These are phyloP conservation scores for Colletotrichum filicis DNA, from an alignment of 2,329 filamentous ascomycete species.

Conservation along the genomic window DNA sequence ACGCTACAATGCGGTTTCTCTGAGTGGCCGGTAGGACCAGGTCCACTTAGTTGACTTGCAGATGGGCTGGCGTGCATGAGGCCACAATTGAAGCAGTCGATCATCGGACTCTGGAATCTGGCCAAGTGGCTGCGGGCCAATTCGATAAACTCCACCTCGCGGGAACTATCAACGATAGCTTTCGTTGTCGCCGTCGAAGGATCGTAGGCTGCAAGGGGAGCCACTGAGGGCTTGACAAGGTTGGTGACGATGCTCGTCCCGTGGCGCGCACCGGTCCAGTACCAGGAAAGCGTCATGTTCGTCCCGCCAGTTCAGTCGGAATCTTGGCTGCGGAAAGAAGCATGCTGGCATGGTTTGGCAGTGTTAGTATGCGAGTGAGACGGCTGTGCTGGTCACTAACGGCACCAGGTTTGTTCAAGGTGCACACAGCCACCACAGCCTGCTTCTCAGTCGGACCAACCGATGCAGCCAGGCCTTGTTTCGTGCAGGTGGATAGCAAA, in stretches of 20 bases:
- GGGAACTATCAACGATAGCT: conserved; percentile 13
- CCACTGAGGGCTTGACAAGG: conserved; percentile 14
- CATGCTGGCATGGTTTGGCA: neutral
- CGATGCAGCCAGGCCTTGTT: conserved; percentile 22
- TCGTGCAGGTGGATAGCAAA: conserved; percentile 11
- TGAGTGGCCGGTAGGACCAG: neutral
- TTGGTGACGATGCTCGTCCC: neutral
- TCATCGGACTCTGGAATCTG: neutral
- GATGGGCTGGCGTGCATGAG: neutral
- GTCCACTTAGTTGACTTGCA: conserved; percentile 20
- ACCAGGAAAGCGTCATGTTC: neutral
- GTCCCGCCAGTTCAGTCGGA: conserved; percentile 5
- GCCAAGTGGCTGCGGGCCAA: neutral
- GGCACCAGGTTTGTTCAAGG: neutral
- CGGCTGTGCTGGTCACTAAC: conserved; percentile 28
- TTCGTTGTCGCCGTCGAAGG: conserved; percentile 10
- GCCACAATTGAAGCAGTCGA: conserved; percentile 6
- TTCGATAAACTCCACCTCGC: neutral
- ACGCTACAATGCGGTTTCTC: neutral
- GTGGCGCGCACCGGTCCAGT: neutral
- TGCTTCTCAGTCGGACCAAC: conserved; percentile 19
- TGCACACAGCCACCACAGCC: conserved; percentile 26
- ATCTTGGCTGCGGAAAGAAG: neutral
- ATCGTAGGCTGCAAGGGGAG: conserved; percentile 27
- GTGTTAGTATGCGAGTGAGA: conserved; percentile 7